Base-by-base conservation (phyloP, 2,329 filamentous ascomycete species). In the Karstenula rhodostoma region DNA sequence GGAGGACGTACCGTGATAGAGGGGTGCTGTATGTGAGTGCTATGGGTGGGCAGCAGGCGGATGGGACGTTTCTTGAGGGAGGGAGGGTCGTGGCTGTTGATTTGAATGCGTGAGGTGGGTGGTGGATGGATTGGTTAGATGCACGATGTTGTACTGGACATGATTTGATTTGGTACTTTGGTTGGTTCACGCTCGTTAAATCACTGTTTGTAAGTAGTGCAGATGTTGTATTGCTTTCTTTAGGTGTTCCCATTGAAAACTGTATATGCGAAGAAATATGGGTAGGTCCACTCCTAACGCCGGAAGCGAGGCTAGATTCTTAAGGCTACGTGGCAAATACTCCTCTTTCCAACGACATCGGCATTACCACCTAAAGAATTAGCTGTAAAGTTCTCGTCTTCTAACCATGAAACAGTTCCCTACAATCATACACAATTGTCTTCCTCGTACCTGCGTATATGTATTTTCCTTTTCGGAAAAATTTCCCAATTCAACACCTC, bases 71-170 rank as follows among this genome's bases (percentile, higher is more conserved):
- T n/a, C 50, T 57, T 29, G 66, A 62, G 44, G 72, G 69, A 13
- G 72, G 68, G 1, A 72, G 67, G 60, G 51, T 74, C 52, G 60
- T 73, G 22, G 67, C 64, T 37, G 48, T 72, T 17, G 46, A 62
- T 40, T 32, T 63, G 27, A 33, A 35, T 10, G 50, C 17, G 8
- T 52, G 35, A 52, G 35, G 12, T 19, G 1, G 10, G 3, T 10
- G 19, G 19, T n/a, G 7, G 29, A 32, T 32, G 29, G 4, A 10
- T 10, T 32, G 29, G 29, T 10, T 32, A 10, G 29, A 32, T 32
- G 29, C 29, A 32, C 29, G 29, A 32, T 8, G 27, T n/a, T n/a
- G n/a, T n/a, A n/a, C 27, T 8, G 27, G 27, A 29, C 27, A 4
- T 4, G 8, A 8, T 29, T 29, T 29, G 4, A 29, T 29, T 29